A percentile compares a stretch with the other conserved stretches of the same genome.
Conservation (phyloP, 2,329 filamentous ascomycete genomes). For the Venturia nashicola region DNA sequence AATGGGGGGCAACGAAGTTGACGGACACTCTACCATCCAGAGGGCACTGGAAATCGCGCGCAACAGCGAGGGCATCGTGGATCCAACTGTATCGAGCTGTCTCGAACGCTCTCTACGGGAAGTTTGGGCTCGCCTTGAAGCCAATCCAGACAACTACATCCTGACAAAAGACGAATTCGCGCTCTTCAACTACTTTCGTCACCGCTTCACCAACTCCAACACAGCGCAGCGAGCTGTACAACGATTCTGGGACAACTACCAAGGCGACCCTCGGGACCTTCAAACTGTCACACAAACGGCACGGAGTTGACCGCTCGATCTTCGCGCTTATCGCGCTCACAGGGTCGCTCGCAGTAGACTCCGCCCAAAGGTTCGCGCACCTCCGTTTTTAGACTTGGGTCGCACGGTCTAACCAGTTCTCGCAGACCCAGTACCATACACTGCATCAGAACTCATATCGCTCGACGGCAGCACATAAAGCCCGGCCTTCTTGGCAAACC, state of each 20-base stretch:
- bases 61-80: slow-evolving; percentile 56
- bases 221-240: slow-evolving; percentile 40
- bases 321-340: background rate
- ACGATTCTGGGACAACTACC: slow-evolving; percentile 43
- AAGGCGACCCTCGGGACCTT: slow-evolving; percentile 13
- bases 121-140: slow-evolving; percentile 57
- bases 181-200: slow-evolving; percentile 74
- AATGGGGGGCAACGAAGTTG: slow-evolving; percentile 17
- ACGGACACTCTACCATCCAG: slow-evolving; percentile 40
- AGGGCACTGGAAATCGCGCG: slow-evolving; percentile 65
- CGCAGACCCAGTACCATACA: background rate
- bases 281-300: background rate
- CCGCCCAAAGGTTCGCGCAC: background rate
- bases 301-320: background rate
- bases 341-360: background rate
- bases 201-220: slow-evolving; percentile 45
- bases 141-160: slow-evolving; percentile 56
- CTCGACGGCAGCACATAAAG: background rate
- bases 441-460: background rate
- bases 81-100: slow-evolving; percentile 49
- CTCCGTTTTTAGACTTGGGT: background rate
- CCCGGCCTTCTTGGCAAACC: background rate
- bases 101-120: slow-evolving; percentile 47
- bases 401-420: background rate
- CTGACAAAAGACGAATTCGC: slow-evolving; percentile 69